A percentile compares a stretch with the other conserved stretches of the same genome.
Evolutionary conservation across 305 asterid species (phyloP).

Genomic region (Fraxinus sp.): DNA sequence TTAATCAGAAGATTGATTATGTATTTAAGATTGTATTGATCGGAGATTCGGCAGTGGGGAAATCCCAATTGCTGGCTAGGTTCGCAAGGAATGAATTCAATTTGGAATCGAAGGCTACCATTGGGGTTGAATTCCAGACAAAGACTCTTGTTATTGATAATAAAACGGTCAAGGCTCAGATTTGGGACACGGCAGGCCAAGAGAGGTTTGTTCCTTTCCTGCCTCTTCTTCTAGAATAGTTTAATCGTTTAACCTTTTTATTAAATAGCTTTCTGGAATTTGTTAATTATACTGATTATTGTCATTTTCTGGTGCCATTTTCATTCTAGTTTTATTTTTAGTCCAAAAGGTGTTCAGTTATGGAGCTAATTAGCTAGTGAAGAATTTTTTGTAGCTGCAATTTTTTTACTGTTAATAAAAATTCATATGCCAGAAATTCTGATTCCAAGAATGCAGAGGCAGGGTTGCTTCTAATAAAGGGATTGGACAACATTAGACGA

Average conservation of each 20-base stretch:
- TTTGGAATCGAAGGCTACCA: slow-evolving; percentile 29
- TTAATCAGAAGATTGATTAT: slow-evolving; percentile 28
- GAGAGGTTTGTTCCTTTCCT: neutral
- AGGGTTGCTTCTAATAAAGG: neutral
- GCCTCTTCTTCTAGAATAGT: neutral
- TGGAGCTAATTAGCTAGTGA: neutral
- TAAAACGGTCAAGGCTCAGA: slow-evolving; percentile 13
- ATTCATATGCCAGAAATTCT: neutral
- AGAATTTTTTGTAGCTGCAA: neutral
- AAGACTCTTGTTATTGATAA: slow-evolving; percentile 25
- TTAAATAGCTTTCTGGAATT: too few relatives aligned
- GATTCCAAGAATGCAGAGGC: neutral
- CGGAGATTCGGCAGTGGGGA: slow-evolving; percentile 34
- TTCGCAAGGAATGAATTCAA: slow-evolving; percentile 28
- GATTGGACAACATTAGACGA: neutral
- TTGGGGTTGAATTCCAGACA: slow-evolving; percentile 35
- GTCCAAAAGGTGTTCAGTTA: neutral
- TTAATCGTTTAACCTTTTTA: neutral
- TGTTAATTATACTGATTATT: neutral
- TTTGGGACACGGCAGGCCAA: neutral
- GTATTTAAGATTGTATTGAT: slow-evolving; percentile 31
- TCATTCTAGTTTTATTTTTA: neutral
- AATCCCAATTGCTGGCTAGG: slow-evolving; percentile 26
- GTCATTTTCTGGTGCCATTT: neutral
- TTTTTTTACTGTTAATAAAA: too few relatives aligned